A percentile compares a stretch with the other conserved stretches of the same genome.
Evolutionary conservation across 2,329 filamentous ascomycete genomes (phyloP).

Genomic region (Penicillium sp.): DNA sequence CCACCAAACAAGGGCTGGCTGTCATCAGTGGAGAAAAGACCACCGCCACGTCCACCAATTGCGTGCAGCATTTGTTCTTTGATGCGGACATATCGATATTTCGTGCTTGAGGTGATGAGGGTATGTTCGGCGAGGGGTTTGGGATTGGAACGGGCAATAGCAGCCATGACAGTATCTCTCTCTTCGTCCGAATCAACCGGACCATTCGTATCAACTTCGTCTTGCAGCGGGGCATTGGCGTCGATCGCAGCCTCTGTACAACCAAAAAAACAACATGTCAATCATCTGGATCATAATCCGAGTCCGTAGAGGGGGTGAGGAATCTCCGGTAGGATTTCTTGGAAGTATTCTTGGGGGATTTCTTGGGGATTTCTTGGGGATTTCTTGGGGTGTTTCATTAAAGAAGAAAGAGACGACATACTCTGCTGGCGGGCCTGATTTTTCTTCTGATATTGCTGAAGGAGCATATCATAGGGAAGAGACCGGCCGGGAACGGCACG

Average conservation of each 20-base stretch:
- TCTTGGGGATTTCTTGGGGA: not conserved
- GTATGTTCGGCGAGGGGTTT: slow-evolving; percentile 71
- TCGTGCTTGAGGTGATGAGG: slow-evolving; percentile 50
- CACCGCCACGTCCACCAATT: slow-evolving; percentile 52
- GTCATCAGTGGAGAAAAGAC: slow-evolving; percentile 46
- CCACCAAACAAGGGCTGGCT: slow-evolving; percentile 31
- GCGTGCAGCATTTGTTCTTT: slow-evolving; percentile 64
- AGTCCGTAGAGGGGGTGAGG: not conserved
- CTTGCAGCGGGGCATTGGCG: slow-evolving; percentile 85
- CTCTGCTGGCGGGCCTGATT: slow-evolving; percentile 98
- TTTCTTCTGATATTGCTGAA: slow-evolving; percentile 91
- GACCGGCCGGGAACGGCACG: slow-evolving; percentile 82
- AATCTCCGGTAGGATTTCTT: not conserved
- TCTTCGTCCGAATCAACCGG: slow-evolving; percentile 95
- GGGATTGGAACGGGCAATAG: slow-evolving; percentile 72
- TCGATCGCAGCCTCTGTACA: slow-evolving; percentile 83
- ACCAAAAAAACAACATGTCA: slow-evolving; percentile 22
- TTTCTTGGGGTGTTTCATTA: not conserved
- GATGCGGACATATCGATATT: slow-evolving; percentile 64
- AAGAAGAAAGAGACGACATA: slow-evolving; percentile 49
- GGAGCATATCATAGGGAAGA: slow-evolving; percentile 87
- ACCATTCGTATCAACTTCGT: slow-evolving; percentile 77
- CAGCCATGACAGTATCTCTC: slow-evolving; percentile 82
- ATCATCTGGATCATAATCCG: slow-evolving; percentile 2
- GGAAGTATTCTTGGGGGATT: not conserved